These are phyloP conservation scores for Nakazawaea wickerhamii DNA, from an alignment of 805 yeast genomes.

Conservation along the genomic window DNA sequence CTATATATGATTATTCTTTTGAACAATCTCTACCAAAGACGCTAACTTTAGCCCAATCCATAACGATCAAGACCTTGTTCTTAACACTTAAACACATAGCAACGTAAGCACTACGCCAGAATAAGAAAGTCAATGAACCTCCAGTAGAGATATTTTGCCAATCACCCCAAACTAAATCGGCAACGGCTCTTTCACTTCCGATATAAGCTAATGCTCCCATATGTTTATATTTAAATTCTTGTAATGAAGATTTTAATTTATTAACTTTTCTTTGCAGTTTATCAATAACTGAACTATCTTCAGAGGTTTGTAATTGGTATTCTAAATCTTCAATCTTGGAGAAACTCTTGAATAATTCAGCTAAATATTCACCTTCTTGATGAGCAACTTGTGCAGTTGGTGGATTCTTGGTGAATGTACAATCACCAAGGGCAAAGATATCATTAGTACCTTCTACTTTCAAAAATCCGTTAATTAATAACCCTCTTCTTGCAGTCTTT, in stretches of 20 bases:
- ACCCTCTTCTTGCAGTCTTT: conserved; percentile 86
- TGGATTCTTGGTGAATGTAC: conserved; percentile 85
- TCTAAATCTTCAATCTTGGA: conserved; percentile 56
- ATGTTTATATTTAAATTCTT: conserved; percentile 73
- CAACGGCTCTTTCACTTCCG: conserved; percentile 91
- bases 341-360: conserved; percentile 60
- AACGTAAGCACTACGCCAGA: conserved; percentile 94
- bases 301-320: conserved; percentile 33
- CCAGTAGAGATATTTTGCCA: conserved; percentile 78
- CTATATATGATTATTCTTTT: conserved; percentile 40
- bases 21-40: conserved; percentile 93
- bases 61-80: conserved; percentile 77
- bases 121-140: conserved; percentile 81
- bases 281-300: conserved; percentile 27
- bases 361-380: conserved; percentile 86
- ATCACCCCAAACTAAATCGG: conserved; percentile 77
- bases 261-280: conserved; percentile 42
- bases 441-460: conserved; percentile 77
- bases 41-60: conserved; percentile 86
- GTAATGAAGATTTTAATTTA: conserved; percentile 36
- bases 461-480: conserved; percentile 76
- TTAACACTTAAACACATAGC: conserved; percentile 88
- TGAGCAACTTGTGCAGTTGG: conserved; percentile 98
- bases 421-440: conserved; percentile 89
- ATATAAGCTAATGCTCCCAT: conserved; percentile 93